A percentile compares a stretch with the other conserved stretches of the same genome.
Conservation (phyloP, 139 green algal species). For the Coelastrella sp. region DNA sequence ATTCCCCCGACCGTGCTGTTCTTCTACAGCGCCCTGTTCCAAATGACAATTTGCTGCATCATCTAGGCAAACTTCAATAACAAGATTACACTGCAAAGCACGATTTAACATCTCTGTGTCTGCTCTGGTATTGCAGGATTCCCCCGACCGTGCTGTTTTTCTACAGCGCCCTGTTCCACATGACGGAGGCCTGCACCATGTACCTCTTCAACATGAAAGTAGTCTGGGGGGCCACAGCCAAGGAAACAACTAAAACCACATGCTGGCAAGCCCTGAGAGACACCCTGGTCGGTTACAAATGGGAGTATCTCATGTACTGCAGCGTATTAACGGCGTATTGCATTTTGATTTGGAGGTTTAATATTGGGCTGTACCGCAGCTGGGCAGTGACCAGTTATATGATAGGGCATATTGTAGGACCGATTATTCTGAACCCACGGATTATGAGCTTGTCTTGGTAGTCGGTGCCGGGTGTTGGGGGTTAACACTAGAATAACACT, state of each 20-base stretch:
- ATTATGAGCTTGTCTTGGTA: not conserved
- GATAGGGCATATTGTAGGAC: slow-evolving; percentile 1
- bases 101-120: no score
- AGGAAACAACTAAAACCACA: slow-evolving; percentile 29
- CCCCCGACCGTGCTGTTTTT: slow-evolving; percentile 25
- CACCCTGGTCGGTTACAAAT: slow-evolving; percentile 25
- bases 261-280: slow-evolving; percentile 22
- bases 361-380: slow-evolving; percentile 14
- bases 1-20: slow-evolving; percentile 9
- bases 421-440: not conserved
- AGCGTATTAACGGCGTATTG: not conserved
- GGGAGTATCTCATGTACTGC: slow-evolving; percentile 33
- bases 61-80: not conserved
- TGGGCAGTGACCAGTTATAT: not conserved
- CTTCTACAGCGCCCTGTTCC: slow-evolving; percentile 40
- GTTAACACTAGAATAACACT: no score
- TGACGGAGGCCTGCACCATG: slow-evolving; percentile 27
- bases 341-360: slow-evolving; percentile 9
- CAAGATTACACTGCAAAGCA: no score
- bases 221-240: slow-evolving; percentile 35
- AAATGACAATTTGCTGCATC: slow-evolving; percentile 12
- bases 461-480: not conserved
- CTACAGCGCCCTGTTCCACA: slow-evolving; percentile 31
- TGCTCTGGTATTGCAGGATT: not conserved
- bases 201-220: slow-evolving; percentile 42